A percentile compares a stretch with the other conserved stretches of the same genome.
Conservation (phyloP, 352 stramenopile genomes). For the Phytophthora hybrid region DNA sequence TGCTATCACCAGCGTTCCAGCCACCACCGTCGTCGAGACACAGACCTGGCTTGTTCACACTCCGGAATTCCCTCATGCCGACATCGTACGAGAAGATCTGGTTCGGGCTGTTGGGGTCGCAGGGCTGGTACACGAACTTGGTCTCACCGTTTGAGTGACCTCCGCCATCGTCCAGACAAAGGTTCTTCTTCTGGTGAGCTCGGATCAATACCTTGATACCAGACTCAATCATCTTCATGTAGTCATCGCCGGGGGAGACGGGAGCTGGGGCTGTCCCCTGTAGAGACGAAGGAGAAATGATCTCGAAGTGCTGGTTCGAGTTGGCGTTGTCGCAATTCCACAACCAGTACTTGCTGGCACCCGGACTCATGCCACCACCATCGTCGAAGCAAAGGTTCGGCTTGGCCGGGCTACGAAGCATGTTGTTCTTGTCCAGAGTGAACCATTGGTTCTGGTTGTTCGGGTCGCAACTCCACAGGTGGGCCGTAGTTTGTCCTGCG, state of each 20-base stretch:
- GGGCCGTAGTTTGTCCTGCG: background rate
- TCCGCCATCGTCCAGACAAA: conserved; percentile 38
- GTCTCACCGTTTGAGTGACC: conserved; percentile 8
- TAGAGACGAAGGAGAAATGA: background rate
- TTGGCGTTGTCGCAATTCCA: conserved; percentile 23
- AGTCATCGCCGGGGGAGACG: background rate
- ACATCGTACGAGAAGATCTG: conserved; percentile 44
- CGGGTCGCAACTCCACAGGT: conserved; percentile 16
- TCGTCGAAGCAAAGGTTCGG: background rate
- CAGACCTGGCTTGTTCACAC: conserved; percentile 30
- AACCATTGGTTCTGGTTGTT: conserved; percentile 41
- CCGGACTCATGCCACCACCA: background rate
- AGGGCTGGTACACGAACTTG: conserved; percentile 23
- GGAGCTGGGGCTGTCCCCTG: background rate
- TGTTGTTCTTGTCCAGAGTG: conserved; percentile 20
- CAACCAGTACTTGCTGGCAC: background rate
- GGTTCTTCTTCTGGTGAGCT: conserved; percentile 10
- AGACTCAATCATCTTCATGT: conserved; percentile 3
- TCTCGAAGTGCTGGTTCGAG: conserved; percentile 35
- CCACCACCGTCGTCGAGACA: conserved; percentile 43
- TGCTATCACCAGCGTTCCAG: conserved; percentile 3
- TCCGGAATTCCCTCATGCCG: conserved; percentile 30
- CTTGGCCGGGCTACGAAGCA: background rate
- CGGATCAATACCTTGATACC: conserved; percentile 6
- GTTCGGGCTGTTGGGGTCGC: conserved; percentile 26